Conservation (phyloP, 805 yeast species). For the Wickerhamomyces chambardii region DNA sequence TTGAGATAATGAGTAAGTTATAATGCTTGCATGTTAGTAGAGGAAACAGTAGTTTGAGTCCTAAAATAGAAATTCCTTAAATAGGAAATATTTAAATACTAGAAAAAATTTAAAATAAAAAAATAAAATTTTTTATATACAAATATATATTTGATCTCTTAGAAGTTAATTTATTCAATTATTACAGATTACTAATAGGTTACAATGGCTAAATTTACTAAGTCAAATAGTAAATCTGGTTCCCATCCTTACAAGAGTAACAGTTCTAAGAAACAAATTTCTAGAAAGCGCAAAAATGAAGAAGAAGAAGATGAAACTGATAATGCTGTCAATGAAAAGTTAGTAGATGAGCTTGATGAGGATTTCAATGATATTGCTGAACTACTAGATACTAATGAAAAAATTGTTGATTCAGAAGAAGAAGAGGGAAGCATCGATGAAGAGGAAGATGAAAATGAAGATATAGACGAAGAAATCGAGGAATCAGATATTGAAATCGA, state of each 20-base stretch:
- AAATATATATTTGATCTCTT: too few species aligned
- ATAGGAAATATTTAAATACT: too few species aligned
- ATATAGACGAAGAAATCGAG: conserved; percentile 10
- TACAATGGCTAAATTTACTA: background rate
- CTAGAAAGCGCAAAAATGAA: conserved; percentile 18
- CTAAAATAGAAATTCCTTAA: too few species aligned
- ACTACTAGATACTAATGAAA: conserved; percentile 36
- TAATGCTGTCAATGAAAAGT: conserved; percentile 28
- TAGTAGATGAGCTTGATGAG: conserved; percentile 45
- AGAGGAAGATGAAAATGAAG: conserved; percentile 12
- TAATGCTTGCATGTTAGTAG: too few species aligned
- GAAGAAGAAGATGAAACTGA: conserved; percentile 20
- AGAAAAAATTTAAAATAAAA: too few species aligned
- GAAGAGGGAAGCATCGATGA: conserved; percentile 12
- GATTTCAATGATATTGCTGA: conserved; percentile 51
- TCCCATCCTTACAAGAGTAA: background rate
- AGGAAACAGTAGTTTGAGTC: too few species aligned
- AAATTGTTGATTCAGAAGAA: conserved; percentile 8
- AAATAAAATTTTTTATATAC: too few species aligned
- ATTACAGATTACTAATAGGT: too few species aligned
- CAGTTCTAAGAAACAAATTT: conserved; percentile 7
- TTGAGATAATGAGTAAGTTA: too few species aligned
- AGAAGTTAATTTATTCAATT: too few species aligned
- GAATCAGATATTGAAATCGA: conserved; percentile 1
- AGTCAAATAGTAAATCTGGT: too few species aligned